Conservation (phyloP, 257 asterid genomes). For the Ocimum tenuiflorum region DNA sequence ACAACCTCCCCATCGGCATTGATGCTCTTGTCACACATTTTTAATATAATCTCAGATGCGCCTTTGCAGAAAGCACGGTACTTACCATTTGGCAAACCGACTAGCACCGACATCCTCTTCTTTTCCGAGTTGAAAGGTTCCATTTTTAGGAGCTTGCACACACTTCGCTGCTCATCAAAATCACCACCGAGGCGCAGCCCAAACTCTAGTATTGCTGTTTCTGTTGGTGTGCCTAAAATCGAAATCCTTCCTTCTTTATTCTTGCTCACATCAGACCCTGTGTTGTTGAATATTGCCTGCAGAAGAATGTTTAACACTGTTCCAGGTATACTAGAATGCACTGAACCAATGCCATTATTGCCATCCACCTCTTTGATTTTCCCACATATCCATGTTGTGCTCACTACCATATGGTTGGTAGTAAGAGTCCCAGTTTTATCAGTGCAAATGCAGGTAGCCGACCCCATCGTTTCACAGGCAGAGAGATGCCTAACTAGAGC, state of each 20-base stretch:
- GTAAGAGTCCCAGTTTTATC: constrained; percentile 95
- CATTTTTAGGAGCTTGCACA: constrained; percentile 51
- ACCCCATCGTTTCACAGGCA: constrained; percentile 98
- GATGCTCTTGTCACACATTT: constrained; percentile 52
- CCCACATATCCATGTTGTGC: constrained; percentile 58
- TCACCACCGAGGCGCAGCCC: constrained; percentile 79
- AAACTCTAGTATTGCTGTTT: constrained; percentile 69
- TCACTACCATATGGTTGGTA: constrained; percentile 81
- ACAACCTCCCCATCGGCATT: constrained; percentile 49
- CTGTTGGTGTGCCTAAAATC: constrained; percentile 86
- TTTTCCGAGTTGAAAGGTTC: constrained; percentile 90
- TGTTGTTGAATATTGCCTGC: constrained; percentile 68
- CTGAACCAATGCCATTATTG: constrained; percentile 20
- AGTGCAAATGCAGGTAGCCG: constrained; percentile 83
- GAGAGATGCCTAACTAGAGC: constrained; percentile 85
- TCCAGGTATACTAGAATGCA: constrained; percentile 38
- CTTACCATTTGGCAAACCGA: constrained; percentile 57
- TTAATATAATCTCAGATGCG: constrained; percentile 80
- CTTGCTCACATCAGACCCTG: constrained; percentile 75
- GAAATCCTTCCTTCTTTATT: constrained; percentile 53
- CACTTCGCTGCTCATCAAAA: constrained; percentile 51
- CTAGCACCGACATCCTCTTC: constrained; percentile 87
- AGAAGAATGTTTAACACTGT: constrained; percentile 38
- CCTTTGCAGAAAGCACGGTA: constrained; percentile 84
- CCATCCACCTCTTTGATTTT: constrained; percentile 36